Evolutionary conservation across 306 rosid genomes (phyloP), one percentile per base, ranked within the genome.

Genomic region (Hippophae gyantsensis): DNA sequence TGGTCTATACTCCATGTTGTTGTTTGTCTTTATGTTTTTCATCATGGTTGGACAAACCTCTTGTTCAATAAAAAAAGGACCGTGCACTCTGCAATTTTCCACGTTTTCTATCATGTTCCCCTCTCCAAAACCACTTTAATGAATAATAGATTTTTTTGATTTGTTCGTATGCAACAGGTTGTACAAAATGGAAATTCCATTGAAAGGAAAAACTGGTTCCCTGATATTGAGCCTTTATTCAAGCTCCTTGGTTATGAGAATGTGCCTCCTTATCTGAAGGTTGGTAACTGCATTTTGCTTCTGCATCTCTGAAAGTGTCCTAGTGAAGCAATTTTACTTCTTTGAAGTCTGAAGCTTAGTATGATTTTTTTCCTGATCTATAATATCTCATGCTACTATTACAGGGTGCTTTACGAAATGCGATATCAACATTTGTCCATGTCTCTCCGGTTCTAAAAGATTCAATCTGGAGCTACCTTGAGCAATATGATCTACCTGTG

Each of bases 181-280:
- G 74, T 92, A 68, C 87, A 92, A 76, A 83, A 92, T 76, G 98
- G 98, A 60, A 85, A 82, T 69, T 84, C 86, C 32, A 46, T 72
- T 66, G 98, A 87, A 65, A 85, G 94, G 70, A 87, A 83, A 64
- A 85, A 86, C 55, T 92, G 98, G 98, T 92, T 92, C 72, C 83
- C 95, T 69, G 96, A 92, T 66, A 83, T 87, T 55, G 98, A 92
- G 70, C 95, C 98, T 47, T 74, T 92, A 67, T 92, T 92, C 85
- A 92, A 92, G 80, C 96, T 92, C 68, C 98, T 92, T 57, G 78
- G 98, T 64, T 92, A 87, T 54, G 98, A 92, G 77, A 92, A 83
- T 69, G 98, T 87, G 66, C 96, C 98, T 56, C 95, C 98, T 69
- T 87, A 85, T 78, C 84, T 92, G 71, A 92, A 92, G 95, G 98